These are phyloP conservation scores for Hibiscus trionum DNA, from an alignment of 345 rosid genomes.

Conservation along the genomic window DNA sequence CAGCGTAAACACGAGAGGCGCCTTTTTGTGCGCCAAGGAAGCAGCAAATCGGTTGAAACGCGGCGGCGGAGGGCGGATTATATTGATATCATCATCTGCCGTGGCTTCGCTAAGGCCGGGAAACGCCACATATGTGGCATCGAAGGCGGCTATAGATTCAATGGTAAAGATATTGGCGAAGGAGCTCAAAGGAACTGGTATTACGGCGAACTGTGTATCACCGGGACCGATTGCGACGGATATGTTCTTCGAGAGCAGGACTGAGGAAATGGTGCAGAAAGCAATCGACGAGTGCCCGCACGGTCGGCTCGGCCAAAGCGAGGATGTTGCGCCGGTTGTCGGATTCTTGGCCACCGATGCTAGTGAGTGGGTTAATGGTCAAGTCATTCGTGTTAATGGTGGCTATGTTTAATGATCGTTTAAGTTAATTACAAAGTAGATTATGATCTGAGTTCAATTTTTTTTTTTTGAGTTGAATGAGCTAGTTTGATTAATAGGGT, in stretches of 20 bases:
- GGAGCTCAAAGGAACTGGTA: constrained; percentile 46
- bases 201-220: constrained; percentile 48
- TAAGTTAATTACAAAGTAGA: neutral
- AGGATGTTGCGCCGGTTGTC: constrained; percentile 35
- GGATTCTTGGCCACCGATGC: constrained; percentile 42
- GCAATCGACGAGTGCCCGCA: constrained; percentile 26
- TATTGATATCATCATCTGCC: constrained; percentile 30
- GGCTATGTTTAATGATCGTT: constrained; percentile 17
- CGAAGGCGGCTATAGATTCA: constrained; percentile 47
- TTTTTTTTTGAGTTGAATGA: too few relatives aligned
- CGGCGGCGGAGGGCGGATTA: constrained; percentile 46
- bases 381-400: constrained; percentile 36
- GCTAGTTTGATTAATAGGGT: too few relatives aligned
- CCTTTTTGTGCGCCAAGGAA: constrained; percentile 41
- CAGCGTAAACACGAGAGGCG: constrained; percentile 39
- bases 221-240: constrained; percentile 50
- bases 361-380: constrained; percentile 56
- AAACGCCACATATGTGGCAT: constrained; percentile 36
- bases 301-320: constrained; percentile 34
- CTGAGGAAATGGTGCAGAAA: constrained; percentile 29
- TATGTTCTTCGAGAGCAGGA: constrained; percentile 34
- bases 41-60: constrained; percentile 29
- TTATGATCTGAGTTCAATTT: neutral
- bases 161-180: constrained; percentile 41
- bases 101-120: constrained; percentile 32